Conservation (phyloP, 2,329 filamentous ascomycete genomes). For the Aspergillus ochraceoroseus region DNA sequence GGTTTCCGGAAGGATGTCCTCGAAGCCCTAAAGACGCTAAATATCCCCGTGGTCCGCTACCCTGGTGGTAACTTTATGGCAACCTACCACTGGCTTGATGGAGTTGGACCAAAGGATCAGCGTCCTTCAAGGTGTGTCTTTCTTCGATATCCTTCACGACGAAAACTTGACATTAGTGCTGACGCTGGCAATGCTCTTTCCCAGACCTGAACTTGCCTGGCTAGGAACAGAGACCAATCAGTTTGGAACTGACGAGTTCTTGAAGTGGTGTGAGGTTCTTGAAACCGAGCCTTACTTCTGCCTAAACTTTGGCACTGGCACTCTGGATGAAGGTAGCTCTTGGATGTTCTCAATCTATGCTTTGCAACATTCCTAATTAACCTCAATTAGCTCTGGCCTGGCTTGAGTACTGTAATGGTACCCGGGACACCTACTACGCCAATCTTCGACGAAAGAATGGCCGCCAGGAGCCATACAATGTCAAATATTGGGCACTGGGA, state of each 20-base stretch:
- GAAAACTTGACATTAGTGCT: not conserved
- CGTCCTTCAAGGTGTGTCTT: constrained; percentile 52
- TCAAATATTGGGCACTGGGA: constrained; percentile 82
- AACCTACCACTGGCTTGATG: constrained; percentile 81
- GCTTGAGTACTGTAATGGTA: constrained; percentile 82
- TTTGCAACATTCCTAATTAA: not conserved
- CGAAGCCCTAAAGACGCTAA: constrained; percentile 65
- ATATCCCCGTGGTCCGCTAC: constrained; percentile 72
- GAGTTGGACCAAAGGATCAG: constrained; percentile 66
- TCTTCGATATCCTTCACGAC: not conserved
- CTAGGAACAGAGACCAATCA: constrained; percentile 69
- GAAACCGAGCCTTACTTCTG: constrained; percentile 73
- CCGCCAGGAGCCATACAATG: constrained; percentile 68
- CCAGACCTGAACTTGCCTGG: constrained; percentile 74
- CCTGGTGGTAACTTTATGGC: constrained; percentile 81
- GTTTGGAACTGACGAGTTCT: constrained; percentile 82
- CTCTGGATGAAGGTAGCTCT: constrained; percentile 48
- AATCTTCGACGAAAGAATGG: constrained; percentile 73
- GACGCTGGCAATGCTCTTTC: not conserved
- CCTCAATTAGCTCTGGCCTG: constrained; percentile 57
- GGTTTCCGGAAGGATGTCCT: constrained; percentile 78
- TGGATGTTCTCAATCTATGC: not conserved
- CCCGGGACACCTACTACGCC: constrained; percentile 72
- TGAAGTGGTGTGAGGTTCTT: constrained; percentile 70
- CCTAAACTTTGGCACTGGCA: constrained; percentile 75